Conservation (phyloP, 441 rosid species). For the Flueggea neowawraea region DNA sequence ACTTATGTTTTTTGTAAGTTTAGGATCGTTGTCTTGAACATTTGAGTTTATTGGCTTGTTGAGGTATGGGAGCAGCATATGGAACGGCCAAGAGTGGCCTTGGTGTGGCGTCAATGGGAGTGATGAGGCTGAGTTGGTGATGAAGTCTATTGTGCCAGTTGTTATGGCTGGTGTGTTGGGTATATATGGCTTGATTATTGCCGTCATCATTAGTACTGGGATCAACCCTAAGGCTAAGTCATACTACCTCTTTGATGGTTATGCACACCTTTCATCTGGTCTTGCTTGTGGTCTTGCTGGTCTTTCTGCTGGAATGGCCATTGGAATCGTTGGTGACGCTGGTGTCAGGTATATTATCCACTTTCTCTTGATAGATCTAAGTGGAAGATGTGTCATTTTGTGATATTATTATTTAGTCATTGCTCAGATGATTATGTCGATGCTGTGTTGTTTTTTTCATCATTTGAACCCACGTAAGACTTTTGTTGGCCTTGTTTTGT, state of each 20-base stretch:
- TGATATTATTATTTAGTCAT: not conserved
- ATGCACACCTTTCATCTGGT: conserved; percentile 45
- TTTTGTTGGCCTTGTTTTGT: not conserved
- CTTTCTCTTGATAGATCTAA: not conserved
- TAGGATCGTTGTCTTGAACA: not conserved
- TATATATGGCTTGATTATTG: conserved; percentile 81
- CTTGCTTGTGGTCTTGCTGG: conserved; percentile 64
- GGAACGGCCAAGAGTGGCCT: conserved; percentile 68
- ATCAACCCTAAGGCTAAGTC: conserved; percentile 68
- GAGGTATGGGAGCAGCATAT: conserved; percentile 57
- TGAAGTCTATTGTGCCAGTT: conserved; percentile 82
- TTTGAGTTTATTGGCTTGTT: conserved; percentile 8
- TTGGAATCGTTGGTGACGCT: conserved; percentile 75
- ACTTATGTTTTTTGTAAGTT: not conserved
- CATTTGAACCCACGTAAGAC: not conserved
- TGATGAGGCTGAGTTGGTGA: conserved; percentile 81
- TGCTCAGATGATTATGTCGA: not conserved
- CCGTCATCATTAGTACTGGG: conserved; percentile 77
- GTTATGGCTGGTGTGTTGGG: conserved; percentile 94
- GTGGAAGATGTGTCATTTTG: not conserved
- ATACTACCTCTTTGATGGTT: conserved; percentile 44
- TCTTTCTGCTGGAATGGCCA: conserved; percentile 85
- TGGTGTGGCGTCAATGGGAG: conserved; percentile 83
- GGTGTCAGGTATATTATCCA: conserved; percentile 60
- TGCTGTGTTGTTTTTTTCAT: not conserved